Base-by-base conservation (phyloP, 2,329 filamentous ascomycete species). In the Aureobasidium sp. region DNA sequence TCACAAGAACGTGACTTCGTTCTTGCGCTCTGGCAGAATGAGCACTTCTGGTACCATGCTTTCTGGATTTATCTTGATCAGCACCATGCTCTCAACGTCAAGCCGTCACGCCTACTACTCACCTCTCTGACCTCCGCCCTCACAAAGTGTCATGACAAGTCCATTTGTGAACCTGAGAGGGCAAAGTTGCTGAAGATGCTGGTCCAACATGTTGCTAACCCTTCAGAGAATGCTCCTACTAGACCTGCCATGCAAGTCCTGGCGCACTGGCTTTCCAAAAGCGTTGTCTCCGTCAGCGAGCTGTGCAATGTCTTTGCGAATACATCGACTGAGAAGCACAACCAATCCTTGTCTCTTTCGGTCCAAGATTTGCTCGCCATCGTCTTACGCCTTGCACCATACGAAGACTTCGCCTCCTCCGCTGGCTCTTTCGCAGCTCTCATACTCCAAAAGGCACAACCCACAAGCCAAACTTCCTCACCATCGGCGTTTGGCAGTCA, bases 191-290 rank as follows among this genome's bases (percentile, higher is more conserved):
- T 37, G 45, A 35, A 17, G 38, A 55, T 15, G 60, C 60, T 54
- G 38, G 47, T 43, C 49, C 60, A 38, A 65, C 65, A 23, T 66
- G 69, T 15, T 25, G 58, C 3, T 57, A 69, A 25, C 66, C 74
- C 19, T 65, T 70, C 37, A 9, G 50, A 35, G 40, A 63, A 64
- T 31, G 47, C 40, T n/a, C 60, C 62, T 55, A 84, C 85, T 42
- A 90, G 90, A 69, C 87, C 87, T 37, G 83, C 85, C 7, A 80
- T 90, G 63, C 85, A 86, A 67, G 81, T 81, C 17, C 74, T 90
- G 38, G 84, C 87, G 50, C 80, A 85, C 66, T 81, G 90, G 60
- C 69, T 90, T 3, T 74, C 78, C 50, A 90, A 88, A 69, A 74
- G 77, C 2, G 76, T 85, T 13, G 72, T 87, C n/a, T 21, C 13